Base-by-base conservation (phyloP, 257 asterid species). In the Jacaranda mimosifolia region DNA sequence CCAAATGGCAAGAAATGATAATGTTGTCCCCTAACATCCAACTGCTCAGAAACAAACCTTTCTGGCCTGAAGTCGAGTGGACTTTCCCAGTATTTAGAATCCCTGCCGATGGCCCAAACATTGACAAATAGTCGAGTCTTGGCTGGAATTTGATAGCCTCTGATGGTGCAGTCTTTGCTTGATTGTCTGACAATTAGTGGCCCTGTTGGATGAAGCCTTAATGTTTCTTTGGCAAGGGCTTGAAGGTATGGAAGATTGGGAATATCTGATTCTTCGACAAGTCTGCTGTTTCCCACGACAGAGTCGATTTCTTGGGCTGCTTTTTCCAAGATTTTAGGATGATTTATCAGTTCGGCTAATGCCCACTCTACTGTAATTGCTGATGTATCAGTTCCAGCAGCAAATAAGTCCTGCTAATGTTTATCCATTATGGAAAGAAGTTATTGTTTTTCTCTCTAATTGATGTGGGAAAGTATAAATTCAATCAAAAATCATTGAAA, bases 321-420 rank as follows among this genome's bases (percentile, higher is more conserved):
- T 7, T 80, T 93, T 39, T 80, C 45, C 76, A 93, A 32, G 11
- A 88, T 81, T 19, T 72, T 43, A 32, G 98, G 97, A 74, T 88
- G 86, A 63, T 91, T 91, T 52, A 93, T 89, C 10, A 91, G 85
- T 80, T 93, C 98, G 1, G 98, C 84, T 10, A 93, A 58, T 48
- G 98, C 97, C 98, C 98, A 91, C 68, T 93, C 94, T 43, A 82
- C 45, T 48, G 98, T 88, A 53, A 91, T 86, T 5, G 98, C 98
- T 63, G 97, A 86, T 69, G 98, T 89, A 68, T 91, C 93, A 0
- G 96, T 93, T 63, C 97, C 98, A 0, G 96, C 98, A 2, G 84
- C 85, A 70, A 91, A 93, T 75, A 93, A 82, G 82, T 91, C 97
- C 98, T 89, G 92, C 56, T 2, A 26, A 26, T 26, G 32, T 0